Evolutionary conservation across 495 filamentous ascomycete species (phyloP), one percentile per base, ranked within the genome.

Genomic region (Xylaria acuta): DNA sequence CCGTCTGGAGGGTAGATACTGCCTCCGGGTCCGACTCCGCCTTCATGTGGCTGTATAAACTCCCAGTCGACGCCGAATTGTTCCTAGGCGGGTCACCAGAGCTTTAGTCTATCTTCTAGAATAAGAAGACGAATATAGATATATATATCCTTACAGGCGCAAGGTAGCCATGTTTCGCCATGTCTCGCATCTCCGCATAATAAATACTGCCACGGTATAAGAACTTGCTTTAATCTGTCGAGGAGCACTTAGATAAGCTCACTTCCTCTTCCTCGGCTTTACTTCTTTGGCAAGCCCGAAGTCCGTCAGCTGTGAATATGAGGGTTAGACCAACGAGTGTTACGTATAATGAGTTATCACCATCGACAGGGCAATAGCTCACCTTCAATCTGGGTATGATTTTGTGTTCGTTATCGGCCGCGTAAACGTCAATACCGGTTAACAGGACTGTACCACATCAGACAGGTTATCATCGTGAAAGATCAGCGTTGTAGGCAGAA

Each of bases 41-140:
- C 38, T 8, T 69, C 22, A n/a, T 43, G 41, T 22, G 20, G 5
- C 43, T 1, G 14, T 32, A 71, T 30, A 41, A 69, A 32, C 5
- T 76, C 72, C 76, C 74, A 78, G 0, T 78, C 72, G 3, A 20
- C 2, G 12, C 76, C 74, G 51, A 76, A 78, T 70, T 78, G 72
- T 59, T 74, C 67, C 67, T 70, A 20, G 40, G 11, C 3, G 8
- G 27, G 22, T 16, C 14, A 14, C 36, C 3, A 65, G 43, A 20
- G 1, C 20, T 22, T 49, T 22, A n/a, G 45, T 22, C 4, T 5
- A 34, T 30, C 16, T 20, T 18, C 25, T 20, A 18, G 7, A 6
- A 32, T 5, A 56, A 32, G 18, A 30, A 56, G 12, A 54, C 8
- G 12, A 1, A 11, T 54, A 27, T 34, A 20, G 18, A 27, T 25